A percentile compares a stretch with the other conserved stretches of the same genome.
phyloP scores from a whole-genome alignment of 805 yeast genomes.

The Pichia insulana region DNA sequence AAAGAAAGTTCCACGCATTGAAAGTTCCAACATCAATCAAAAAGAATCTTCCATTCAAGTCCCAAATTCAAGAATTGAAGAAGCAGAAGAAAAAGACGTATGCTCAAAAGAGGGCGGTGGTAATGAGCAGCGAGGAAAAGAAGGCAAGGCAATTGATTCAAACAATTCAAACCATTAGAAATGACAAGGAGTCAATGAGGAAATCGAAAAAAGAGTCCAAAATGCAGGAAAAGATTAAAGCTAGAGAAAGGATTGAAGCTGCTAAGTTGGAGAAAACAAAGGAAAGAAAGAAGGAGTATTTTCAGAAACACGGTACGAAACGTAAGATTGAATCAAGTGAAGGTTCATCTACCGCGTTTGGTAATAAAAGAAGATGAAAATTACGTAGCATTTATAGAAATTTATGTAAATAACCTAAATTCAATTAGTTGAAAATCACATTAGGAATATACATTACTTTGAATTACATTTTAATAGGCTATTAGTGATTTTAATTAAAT shows the following conservation, averaged over 20 bases:
- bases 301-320: conserved; percentile 62
- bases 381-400: background rate
- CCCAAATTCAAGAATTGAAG: conserved; percentile 82
- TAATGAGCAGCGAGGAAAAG: conserved; percentile 86
- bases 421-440: too few relatives aligned
- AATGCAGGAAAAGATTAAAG: conserved; percentile 67
- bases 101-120: conserved; percentile 84
- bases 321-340: conserved; percentile 34
- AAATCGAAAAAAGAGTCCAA: conserved; percentile 64
- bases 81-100: conserved; percentile 81
- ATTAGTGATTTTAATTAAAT: conserved; percentile 38
- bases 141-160: conserved; percentile 84
- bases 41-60: conserved; percentile 77
- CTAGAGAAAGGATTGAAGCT: conserved; percentile 66
- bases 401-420: background rate
- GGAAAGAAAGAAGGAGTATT: conserved; percentile 82
- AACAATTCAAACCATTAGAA: conserved; percentile 75
- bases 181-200: conserved; percentile 76
- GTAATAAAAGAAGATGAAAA: conserved; percentile 18
- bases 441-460: too few relatives aligned
- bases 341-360: conserved; percentile 21
- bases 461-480: too few relatives aligned
- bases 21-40: conserved; percentile 76
- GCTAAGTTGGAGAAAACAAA: conserved; percentile 63
- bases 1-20: conserved; percentile 79